Evolutionary conservation across 495 filamentous ascomycete species (phyloP).

Genomic region (Neurospora cerealis): DNA sequence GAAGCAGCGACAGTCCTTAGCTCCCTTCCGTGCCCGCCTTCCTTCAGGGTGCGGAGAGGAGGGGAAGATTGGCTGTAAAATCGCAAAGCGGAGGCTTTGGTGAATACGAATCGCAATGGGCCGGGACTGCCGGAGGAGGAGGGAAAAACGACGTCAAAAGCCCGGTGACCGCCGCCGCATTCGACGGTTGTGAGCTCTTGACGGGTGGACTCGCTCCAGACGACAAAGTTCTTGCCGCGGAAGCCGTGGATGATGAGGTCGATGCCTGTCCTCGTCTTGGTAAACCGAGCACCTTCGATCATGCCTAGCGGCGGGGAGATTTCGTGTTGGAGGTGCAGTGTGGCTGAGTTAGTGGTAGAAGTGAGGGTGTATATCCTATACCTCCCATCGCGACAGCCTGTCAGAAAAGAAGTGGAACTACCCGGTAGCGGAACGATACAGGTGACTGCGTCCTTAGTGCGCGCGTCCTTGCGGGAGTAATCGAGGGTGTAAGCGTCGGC

Average conservation of each 20-base stretch:
- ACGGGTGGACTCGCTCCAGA: conserved; percentile 62
- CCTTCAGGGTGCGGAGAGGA: conserved; percentile 44
- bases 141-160: conserved; percentile 50
- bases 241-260: conserved; percentile 74
- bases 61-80: conserved; percentile 39
- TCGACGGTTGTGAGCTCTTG: conserved; percentile 57
- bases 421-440: conserved; percentile 39
- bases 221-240: conserved; percentile 61
- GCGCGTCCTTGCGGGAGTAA: conserved; percentile 26
- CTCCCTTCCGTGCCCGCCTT: conserved; percentile 78
- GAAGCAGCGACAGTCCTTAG: conserved; percentile 68
- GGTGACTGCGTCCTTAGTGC: conserved; percentile 61
- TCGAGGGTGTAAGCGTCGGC: conserved; percentile 3
- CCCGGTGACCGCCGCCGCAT: conserved; percentile 75
- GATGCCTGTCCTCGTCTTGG: conserved; percentile 1
- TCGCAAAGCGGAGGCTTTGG: conserved; percentile 43
- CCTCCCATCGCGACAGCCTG: conserved; percentile 63
- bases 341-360: background rate
- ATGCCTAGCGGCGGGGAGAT: conserved; percentile 50
- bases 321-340: conserved; percentile 30
- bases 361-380: conserved; percentile 49
- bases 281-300: conserved; percentile 57
- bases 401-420: conserved; percentile 40
- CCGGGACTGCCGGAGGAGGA: conserved; percentile 12
- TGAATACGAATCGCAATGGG: conserved; percentile 40